Percentiles rank a stretch among this genome's conserved stretches.
Conservation (phyloP, 2,329 filamentous ascomycete species). For the Metarhizium humberi region DNA sequence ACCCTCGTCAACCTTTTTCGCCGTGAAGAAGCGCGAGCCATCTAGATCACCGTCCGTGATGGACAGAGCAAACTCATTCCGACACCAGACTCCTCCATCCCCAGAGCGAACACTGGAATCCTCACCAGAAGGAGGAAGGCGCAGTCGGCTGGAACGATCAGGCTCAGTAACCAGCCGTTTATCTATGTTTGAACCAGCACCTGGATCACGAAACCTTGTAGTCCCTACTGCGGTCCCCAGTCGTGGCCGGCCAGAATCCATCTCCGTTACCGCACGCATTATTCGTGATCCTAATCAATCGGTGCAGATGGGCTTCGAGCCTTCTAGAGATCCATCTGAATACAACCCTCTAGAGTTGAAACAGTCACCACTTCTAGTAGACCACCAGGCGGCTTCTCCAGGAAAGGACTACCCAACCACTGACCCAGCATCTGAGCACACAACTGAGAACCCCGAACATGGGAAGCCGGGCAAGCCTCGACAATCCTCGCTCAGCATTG, state of each 20-base stretch:
- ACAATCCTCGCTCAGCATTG: constrained; percentile 49
- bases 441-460: constrained; percentile 26
- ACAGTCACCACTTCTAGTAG: constrained; percentile 50
- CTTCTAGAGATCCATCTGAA: constrained; percentile 31
- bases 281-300: constrained; percentile 52
- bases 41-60: constrained; percentile 35
- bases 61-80: constrained; percentile 33
- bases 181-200: constrained; percentile 41
- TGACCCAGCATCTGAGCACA: constrained; percentile 28
- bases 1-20: constrained; percentile 48
- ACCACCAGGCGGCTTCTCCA: constrained; percentile 34
- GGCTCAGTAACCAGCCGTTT: constrained; percentile 46
- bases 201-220: constrained; percentile 7
- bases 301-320: constrained; percentile 30
- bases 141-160: constrained; percentile 34
- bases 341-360: constrained; percentile 42
- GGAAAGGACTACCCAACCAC: constrained; percentile 17
- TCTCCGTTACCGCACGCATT: constrained; percentile 84
- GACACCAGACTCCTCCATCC: constrained; percentile 19
- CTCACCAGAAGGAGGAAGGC: constrained; percentile 32
- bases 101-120: constrained; percentile 34
- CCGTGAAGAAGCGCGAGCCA: constrained; percentile 43
- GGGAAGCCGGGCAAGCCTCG: constrained; percentile 31
- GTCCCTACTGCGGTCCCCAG: constrained; percentile 21
- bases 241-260: constrained; percentile 56